Conservation (phyloP, 2,329 filamentous ascomycete species). For the Ophiostoma fasciatum region DNA sequence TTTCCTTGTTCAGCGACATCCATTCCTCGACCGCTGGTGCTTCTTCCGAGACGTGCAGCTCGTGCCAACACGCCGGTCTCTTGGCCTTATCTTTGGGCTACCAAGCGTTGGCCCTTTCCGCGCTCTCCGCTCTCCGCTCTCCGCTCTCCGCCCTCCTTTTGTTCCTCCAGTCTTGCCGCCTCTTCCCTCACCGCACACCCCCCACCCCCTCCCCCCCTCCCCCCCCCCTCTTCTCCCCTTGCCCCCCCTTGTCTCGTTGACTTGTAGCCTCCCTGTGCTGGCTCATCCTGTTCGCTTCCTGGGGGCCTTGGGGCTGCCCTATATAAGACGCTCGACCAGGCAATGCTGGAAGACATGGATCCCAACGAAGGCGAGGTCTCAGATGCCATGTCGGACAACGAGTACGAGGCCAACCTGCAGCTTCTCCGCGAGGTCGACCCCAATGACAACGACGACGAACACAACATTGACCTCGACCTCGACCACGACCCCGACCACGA, state of each 20-base stretch:
- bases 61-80: too few species aligned
- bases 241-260: too few species aligned
- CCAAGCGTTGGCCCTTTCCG: too few species aligned
- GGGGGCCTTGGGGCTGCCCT: conserved; percentile 12
- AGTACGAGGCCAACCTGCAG: conserved; percentile 33
- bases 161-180: too few species aligned
- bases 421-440: conserved; percentile 24
- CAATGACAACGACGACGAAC: conserved; percentile 35
- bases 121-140: background rate
- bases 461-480: conserved; percentile 38
- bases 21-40: background rate
- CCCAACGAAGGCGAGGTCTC: conserved; percentile 39
- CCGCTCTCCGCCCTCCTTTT: conserved; percentile 1
- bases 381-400: conserved; percentile 45
- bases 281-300: conserved; percentile 4
- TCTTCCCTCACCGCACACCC: background rate
- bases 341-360: conserved; percentile 40
- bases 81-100: background rate
- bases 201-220: background rate
- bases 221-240: conserved; percentile 1
- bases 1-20: background rate
- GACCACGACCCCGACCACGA: conserved; percentile 18
- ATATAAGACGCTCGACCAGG: conserved; percentile 39
- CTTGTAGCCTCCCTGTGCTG: background rate
- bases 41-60: background rate